phyloP scores from a whole-genome alignment of 139 green algal species.

The Yamagishiella unicocca region DNA sequence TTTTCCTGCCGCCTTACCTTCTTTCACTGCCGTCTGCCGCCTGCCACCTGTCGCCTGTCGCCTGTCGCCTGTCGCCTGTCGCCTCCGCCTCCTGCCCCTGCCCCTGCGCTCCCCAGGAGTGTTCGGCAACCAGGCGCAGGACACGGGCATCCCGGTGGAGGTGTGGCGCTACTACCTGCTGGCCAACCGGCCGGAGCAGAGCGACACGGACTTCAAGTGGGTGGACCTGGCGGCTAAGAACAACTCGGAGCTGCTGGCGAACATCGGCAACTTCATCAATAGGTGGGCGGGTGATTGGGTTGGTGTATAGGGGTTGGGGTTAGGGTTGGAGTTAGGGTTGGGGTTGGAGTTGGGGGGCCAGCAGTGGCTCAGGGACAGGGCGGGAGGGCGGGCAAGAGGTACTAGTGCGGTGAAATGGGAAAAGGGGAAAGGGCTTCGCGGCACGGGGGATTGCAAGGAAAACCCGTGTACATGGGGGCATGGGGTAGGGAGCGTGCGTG shows the following conservation, averaged over 20 bases:
- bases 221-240: constrained; percentile 89
- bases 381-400: neutral
- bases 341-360: no score
- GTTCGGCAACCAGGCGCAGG: constrained; percentile 95
- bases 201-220: constrained; percentile 94
- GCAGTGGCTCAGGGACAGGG: neutral
- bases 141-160: constrained; percentile 84
- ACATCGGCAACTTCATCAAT: constrained; percentile 93
- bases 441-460: neutral
- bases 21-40: no score
- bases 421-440: neutral
- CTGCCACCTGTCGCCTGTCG: no score
- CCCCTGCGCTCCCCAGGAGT: constrained; percentile 73
- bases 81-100: neutral
- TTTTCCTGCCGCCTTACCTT: no score
- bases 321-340: no score
- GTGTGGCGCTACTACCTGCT: constrained; percentile 99
- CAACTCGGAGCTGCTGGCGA: constrained; percentile 96
- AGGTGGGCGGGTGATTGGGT: constrained; percentile 43
- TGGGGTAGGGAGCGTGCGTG: no score
- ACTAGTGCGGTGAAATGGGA: neutral
- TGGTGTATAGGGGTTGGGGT: no score
- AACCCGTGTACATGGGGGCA: neutral
- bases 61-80: neutral
- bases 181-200: constrained; percentile 66